Evolutionary conservation across 179 eudicot species (phyloP).

Genomic region (Carnegiea gigantea): DNA sequence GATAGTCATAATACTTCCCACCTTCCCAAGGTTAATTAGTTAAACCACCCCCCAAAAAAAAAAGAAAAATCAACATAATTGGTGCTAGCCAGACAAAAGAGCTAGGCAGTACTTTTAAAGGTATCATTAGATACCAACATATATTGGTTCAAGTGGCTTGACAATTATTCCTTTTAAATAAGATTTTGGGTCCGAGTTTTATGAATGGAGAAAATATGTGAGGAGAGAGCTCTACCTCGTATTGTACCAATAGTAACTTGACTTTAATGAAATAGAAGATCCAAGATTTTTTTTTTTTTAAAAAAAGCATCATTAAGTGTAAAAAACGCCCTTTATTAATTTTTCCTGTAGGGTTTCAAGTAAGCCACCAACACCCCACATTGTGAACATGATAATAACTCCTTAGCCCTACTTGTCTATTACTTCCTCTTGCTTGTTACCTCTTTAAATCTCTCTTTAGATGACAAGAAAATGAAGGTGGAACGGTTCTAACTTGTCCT

Average conservation of each 20-base stretch:
- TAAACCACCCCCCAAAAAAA: background rate
- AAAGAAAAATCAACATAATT: conserved; percentile 11
- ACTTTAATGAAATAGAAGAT: too few species aligned
- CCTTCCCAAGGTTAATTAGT: conserved; percentile 1
- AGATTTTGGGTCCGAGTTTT: too few species aligned
- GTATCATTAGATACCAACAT: conserved; percentile 8
- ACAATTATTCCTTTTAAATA: too few species aligned
- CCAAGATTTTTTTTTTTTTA: too few species aligned
- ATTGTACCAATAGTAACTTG: too few species aligned
- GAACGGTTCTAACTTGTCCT: conserved; percentile 16
- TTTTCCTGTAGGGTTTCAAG: conserved; percentile 2
- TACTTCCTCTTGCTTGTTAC: background rate
- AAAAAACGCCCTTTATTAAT: background rate
- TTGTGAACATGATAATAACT: background rate
- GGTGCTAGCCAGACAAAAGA: conserved; percentile 8
- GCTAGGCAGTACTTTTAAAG: conserved; percentile 19
- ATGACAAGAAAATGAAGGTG: conserved; percentile 16
- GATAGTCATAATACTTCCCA: conserved; percentile 16
- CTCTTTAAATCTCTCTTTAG: background rate
- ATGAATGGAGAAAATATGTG: too few species aligned
- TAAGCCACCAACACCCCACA: conserved; percentile 20
- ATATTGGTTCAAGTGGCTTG: too few species aligned
- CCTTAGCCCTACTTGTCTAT: conserved; percentile 29
- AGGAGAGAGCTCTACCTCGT: too few species aligned
- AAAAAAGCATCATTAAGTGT: conserved; percentile 18